A percentile compares a stretch with the other conserved stretches of the same genome.
Conservation (phyloP, 495 filamentous ascomycete species). For the Lasiosphaeriaceae sp. region DNA sequence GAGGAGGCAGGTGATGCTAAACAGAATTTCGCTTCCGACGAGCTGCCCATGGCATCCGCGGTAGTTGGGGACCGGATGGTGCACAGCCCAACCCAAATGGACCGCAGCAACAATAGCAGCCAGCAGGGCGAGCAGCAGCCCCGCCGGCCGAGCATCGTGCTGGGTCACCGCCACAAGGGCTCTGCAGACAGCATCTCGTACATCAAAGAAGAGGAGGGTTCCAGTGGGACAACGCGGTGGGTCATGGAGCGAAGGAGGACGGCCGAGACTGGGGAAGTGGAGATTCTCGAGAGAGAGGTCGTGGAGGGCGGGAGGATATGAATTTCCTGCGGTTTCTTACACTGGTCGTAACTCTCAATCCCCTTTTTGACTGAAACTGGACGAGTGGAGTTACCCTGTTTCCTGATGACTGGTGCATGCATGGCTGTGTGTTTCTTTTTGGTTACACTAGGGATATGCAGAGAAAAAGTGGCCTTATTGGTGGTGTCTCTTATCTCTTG, state of each 20-base stretch:
- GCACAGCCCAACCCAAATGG: constrained; percentile 1
- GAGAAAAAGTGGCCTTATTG: no score
- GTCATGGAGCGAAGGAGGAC: constrained; percentile 54
- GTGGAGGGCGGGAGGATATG: constrained; percentile 32
- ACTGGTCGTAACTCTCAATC: no score
- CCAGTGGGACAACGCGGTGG: constrained; percentile 47
- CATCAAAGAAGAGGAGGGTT: constrained; percentile 45
- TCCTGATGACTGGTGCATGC: no score
- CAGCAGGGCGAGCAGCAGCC: neutral
- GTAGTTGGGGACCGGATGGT: neutral
- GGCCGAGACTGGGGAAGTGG: constrained; percentile 49
- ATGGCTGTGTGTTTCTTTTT: no score
- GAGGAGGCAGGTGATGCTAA: constrained; percentile 24
- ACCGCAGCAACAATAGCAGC: neutral
- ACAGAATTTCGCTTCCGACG: neutral
- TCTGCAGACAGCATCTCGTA: constrained; percentile 59
- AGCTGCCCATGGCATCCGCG: neutral
- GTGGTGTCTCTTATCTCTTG: no score
- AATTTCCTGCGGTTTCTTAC: neutral
- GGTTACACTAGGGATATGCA: no score
- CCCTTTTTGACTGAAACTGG: no score
- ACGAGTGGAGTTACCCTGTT: no score
- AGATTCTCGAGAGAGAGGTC: constrained; percentile 35
- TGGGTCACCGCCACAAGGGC: constrained; percentile 42
- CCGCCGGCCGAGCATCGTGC: constrained; percentile 3